Evolutionary conservation across 2,329 filamentous ascomycete genomes (phyloP).

Genomic region (Fusarium aywerte): DNA sequence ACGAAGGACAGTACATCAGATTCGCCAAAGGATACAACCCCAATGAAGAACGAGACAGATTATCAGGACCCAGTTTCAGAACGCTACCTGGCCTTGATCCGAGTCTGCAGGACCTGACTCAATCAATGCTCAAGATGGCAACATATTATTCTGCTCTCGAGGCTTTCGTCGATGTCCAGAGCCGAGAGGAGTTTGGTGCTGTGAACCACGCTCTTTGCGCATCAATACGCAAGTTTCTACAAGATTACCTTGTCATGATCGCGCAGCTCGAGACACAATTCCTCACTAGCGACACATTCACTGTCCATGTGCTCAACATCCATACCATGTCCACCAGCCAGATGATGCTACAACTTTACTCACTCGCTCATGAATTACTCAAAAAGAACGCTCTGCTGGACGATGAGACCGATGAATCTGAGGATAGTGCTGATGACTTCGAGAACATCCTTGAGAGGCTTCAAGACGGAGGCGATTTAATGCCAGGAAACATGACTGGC

Average conservation of each 20-base stretch:
- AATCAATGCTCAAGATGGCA: conserved; percentile 91
- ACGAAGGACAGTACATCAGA: conserved; percentile 96
- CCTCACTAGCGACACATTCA: conserved; percentile 88
- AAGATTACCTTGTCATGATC: conserved; percentile 93
- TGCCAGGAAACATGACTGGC: conserved; percentile 79
- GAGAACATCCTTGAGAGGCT: conserved; percentile 94
- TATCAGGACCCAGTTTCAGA: conserved; percentile 83
- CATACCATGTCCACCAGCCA: conserved; percentile 91
- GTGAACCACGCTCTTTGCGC: conserved; percentile 97
- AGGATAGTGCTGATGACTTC: conserved; percentile 83
- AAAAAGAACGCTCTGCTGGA: conserved; percentile 89
- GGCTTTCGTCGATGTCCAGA: conserved; percentile 93
- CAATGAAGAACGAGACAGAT: conserved; percentile 82
- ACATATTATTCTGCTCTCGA: conserved; percentile 93
- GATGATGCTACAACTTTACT: conserved; percentile 91
- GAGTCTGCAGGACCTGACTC: conserved; percentile 86
- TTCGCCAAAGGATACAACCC: conserved; percentile 87
- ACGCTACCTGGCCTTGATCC: conserved; percentile 88
- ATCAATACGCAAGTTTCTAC: conserved; percentile 89
- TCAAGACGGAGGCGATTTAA: conserved; percentile 84
- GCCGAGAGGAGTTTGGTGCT: conserved; percentile 88
- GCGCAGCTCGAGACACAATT: conserved; percentile 95
- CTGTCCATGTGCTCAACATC: conserved; percentile 90
- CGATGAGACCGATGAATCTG: conserved; percentile 77
- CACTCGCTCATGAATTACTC: conserved; percentile 85